Percentiles rank a stretch among this genome's conserved stretches.
phyloP scores from a whole-genome alignment of 2,329 filamentous ascomycete species.

The Rutstroemia sp. region DNA sequence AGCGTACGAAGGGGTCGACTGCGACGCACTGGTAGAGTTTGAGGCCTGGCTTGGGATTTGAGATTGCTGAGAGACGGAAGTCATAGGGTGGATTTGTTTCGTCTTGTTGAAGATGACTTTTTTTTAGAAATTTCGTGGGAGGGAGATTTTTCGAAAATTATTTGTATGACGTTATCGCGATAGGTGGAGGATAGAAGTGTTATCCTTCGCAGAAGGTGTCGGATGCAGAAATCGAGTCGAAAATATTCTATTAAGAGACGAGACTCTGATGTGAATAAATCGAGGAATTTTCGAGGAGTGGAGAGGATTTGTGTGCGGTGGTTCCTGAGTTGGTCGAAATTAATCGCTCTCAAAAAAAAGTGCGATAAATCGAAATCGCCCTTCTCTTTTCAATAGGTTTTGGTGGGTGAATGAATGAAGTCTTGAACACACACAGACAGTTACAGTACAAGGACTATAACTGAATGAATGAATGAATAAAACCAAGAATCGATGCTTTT shows the following conservation, averaged over 20 bases:
- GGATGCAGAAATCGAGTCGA: conserved; percentile 21
- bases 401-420: conserved; percentile 11
- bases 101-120: conserved; percentile 11
- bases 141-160: conserved; percentile 2
- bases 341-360: conserved; percentile 25
- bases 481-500: conserved; percentile 2
- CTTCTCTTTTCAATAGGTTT: conserved; percentile 15
- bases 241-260: not conserved
- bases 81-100: conserved; percentile 27
- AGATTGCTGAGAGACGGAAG: conserved; percentile 29
- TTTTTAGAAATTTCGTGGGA: conserved; percentile 5
- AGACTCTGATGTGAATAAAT: conserved; percentile 8
- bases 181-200: not conserved
- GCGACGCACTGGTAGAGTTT: conserved; percentile 45
- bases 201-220: conserved; percentile 22
- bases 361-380: conserved; percentile 14
- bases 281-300: conserved; percentile 9
- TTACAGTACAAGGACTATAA: conserved; percentile 5
- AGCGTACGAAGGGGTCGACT: conserved; percentile 56
- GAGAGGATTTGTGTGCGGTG: conserved; percentile 9
- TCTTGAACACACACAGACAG: not conserved
- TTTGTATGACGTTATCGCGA: conserved; percentile 27
- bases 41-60: conserved; percentile 40
- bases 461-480: conserved; percentile 2
- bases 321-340: conserved; percentile 26